Conservation (phyloP, 108 stramenopile genomes). For the Cyclotella atomus region DNA sequence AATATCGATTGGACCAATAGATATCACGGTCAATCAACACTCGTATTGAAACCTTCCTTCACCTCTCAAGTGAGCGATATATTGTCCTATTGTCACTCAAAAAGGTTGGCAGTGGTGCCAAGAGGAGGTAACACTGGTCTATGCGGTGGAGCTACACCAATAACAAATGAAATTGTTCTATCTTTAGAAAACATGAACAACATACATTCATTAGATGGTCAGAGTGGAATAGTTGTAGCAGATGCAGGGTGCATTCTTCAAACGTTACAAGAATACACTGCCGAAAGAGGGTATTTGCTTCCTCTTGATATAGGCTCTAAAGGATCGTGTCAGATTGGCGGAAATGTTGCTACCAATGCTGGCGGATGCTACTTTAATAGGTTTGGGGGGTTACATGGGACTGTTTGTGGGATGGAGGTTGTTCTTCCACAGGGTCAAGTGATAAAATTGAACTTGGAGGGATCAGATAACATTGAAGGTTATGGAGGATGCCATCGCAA, state of each 20-base stretch:
- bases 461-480: not conserved
- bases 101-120: conserved; percentile 82
- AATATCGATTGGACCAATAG: conserved; percentile 67
- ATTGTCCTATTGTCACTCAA: conserved; percentile 82
- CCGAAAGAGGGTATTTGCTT: conserved; percentile 60
- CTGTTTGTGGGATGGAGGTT: conserved; percentile 92
- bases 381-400: conserved; percentile 84
- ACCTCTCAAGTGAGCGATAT: conserved; percentile 82
- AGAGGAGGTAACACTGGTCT: conserved; percentile 97
- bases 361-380: conserved; percentile 83
- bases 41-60: conserved; percentile 67
- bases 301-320: conserved; percentile 97
- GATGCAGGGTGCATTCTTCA: conserved; percentile 95
- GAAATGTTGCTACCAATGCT: conserved; percentile 95
- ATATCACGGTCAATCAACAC: conserved; percentile 57
- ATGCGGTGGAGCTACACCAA: conserved; percentile 91
- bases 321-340: conserved; percentile 96
- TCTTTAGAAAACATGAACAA: conserved; percentile 77
- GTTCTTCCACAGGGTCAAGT: conserved; percentile 88
- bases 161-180: conserved; percentile 82
- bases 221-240: conserved; percentile 80
- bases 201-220: conserved; percentile 71
- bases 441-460: conserved; percentile 62
- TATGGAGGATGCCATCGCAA: conserved; percentile 68
- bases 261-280: conserved; percentile 75